phyloP scores from a whole-genome alignment of 768 basidiomycete genomes.

The Mycena galopus region DNA sequence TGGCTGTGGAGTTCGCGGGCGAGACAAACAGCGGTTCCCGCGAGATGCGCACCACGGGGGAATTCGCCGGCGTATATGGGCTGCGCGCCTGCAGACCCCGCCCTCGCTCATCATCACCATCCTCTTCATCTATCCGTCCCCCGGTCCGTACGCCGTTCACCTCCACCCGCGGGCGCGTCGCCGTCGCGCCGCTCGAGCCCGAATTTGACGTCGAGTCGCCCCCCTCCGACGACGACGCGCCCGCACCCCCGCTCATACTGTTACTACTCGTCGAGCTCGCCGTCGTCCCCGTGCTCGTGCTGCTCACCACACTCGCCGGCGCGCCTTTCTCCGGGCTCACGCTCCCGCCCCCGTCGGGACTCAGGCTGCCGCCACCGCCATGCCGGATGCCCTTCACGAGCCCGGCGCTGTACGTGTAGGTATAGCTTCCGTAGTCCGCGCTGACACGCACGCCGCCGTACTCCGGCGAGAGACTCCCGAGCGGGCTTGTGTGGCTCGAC shows the following conservation, averaged over 20 bases:
- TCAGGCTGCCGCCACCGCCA: too few relatives aligned
- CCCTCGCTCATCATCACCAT: conserved; percentile 35
- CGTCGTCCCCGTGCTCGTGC: conserved; percentile 42
- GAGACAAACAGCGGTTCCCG: conserved; percentile 42
- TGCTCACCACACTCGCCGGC: conserved; percentile 31
- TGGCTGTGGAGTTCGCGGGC: background rate
- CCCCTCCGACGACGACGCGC: background rate
- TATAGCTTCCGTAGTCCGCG: conserved; percentile 44
- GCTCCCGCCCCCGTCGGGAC: conserved; percentile 34
- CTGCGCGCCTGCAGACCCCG: background rate
- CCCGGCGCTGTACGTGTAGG: conserved; percentile 16
- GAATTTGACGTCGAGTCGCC: conserved; percentile 28
- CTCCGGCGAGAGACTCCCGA: conserved; percentile 57
- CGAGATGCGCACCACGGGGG: conserved; percentile 57
- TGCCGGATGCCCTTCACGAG: conserved; percentile 48
- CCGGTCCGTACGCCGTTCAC: conserved; percentile 37
- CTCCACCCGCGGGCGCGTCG: conserved; percentile 27
- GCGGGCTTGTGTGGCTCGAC: conserved; percentile 47
- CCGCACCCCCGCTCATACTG: too few relatives aligned
- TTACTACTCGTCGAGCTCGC: background rate
- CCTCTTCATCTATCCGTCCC: background rate
- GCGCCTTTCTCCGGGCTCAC: conserved; percentile 59
- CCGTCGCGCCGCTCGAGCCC: conserved; percentile 30
- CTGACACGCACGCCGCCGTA: conserved; percentile 37
- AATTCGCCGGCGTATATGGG: conserved; percentile 74